Evolutionary conservation across 768 basidiomycete species (phyloP).

Genomic region (Fomitopsis serialis): DNA sequence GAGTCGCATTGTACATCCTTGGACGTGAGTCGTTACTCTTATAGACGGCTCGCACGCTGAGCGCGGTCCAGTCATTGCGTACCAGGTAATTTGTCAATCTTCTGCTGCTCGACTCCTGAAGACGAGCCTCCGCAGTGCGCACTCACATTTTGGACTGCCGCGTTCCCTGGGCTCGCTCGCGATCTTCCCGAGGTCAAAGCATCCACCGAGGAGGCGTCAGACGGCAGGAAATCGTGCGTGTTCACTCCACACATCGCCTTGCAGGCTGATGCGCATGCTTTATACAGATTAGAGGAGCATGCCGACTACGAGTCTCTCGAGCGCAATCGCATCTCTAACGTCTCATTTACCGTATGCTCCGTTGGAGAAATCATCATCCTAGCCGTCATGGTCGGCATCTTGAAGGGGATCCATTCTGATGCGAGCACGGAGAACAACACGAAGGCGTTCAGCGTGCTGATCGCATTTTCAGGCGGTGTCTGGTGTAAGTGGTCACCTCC

Average conservation of each 20-base stretch:
- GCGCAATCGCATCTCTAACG: constrained; percentile 70
- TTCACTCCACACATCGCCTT: neutral
- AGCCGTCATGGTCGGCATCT: constrained; percentile 69
- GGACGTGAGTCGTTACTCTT: constrained; percentile 40
- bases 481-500: constrained; percentile 51
- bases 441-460: constrained; percentile 68
- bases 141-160: constrained; percentile 80
- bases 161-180: constrained; percentile 70
- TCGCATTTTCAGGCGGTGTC: constrained; percentile 73
- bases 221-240: constrained; percentile 43
- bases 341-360: constrained; percentile 67
- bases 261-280: neutral
- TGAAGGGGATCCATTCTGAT: constrained; percentile 57
- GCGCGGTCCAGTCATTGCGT: constrained; percentile 51
- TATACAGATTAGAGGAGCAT: constrained; percentile 43
- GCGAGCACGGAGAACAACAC: constrained; percentile 68
- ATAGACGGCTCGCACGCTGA: neutral
- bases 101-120: neutral
- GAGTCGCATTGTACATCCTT: constrained; percentile 56
- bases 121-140: constrained; percentile 39
- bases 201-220: constrained; percentile 36
- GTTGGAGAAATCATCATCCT: constrained; percentile 67
- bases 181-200: constrained; percentile 64
- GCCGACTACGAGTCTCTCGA: constrained; percentile 53
- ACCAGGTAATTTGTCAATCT: constrained; percentile 41